phyloP scores from a whole-genome alignment of 306 rosid genomes.

The Dryas alaskensis region DNA sequence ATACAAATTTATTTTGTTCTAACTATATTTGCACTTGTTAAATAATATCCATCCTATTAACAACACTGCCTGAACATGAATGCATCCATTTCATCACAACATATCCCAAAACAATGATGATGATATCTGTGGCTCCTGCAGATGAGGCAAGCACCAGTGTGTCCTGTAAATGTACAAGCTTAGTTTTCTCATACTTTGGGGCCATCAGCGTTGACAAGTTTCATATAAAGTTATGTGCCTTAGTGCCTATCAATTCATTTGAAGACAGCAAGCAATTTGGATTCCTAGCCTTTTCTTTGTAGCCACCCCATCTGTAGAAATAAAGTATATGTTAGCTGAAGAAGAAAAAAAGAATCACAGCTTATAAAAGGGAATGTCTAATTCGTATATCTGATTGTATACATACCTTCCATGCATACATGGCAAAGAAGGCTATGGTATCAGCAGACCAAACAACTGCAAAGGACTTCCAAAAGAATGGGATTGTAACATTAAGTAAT shows the following conservation, averaged over 20 bases:
- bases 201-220: slow-evolving; percentile 2
- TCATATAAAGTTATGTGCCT: neutral
- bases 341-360: neutral
- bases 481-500: slow-evolving; percentile 71
- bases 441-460: slow-evolving; percentile 96
- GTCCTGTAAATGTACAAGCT: neutral
- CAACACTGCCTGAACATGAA: neutral
- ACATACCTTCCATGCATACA: slow-evolving; percentile 95
- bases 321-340: slow-evolving; percentile 21
- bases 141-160: neutral
- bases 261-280: slow-evolving; percentile 21
- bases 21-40: neutral
- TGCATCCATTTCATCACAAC: neutral
- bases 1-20: slow-evolving; percentile 1
- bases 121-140: neutral
- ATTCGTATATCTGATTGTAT: slow-evolving; percentile 1
- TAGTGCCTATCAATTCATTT: neutral
- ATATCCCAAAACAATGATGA: neutral
- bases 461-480: slow-evolving; percentile 95
- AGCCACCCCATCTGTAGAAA: slow-evolving; percentile 72
- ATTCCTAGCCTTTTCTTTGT: slow-evolving; percentile 54
- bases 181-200: neutral
- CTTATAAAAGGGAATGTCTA: neutral
- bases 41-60: neutral
- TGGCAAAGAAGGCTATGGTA: slow-evolving; percentile 72